Evolutionary conservation across 129 eudicot species (phyloP).

Genomic region (Escallonia rubra): DNA sequence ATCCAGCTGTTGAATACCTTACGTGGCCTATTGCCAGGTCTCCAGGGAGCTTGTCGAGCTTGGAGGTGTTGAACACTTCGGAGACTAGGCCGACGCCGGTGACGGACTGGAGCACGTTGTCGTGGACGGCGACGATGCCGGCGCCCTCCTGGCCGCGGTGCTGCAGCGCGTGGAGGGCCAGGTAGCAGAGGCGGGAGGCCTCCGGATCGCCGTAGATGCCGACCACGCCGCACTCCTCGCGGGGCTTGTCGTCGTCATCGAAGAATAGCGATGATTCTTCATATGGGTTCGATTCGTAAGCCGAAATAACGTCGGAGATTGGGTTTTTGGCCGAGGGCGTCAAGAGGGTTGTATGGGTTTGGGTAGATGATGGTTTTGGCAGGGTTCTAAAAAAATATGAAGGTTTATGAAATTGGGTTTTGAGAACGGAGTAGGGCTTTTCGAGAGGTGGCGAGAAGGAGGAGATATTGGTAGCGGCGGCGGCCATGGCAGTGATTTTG

Average conservation of each 20-base stretch:
- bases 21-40: conserved; percentile 41
- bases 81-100: conserved; percentile 43
- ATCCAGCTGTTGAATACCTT: conserved; percentile 44
- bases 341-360: conserved; percentile 4
- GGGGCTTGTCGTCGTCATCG: conserved; percentile 28
- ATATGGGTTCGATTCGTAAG: conserved; percentile 3
- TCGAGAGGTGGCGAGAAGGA: conserved; percentile 5
- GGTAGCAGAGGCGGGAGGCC: conserved; percentile 44
- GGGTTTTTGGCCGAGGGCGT: conserved; percentile 18
- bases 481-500: conserved; percentile 10
- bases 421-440: conserved; percentile 2
- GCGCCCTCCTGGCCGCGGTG: conserved; percentile 68
- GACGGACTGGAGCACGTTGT: conserved; percentile 21
- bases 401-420: neutral
- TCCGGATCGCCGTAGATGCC: conserved; percentile 54
- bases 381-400: conserved; percentile 20
- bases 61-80: conserved; percentile 35
- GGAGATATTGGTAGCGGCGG: conserved; percentile 13
- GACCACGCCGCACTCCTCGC: conserved; percentile 58
- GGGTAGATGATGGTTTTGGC: conserved; percentile 7
- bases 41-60: conserved; percentile 40
- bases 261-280: neutral
- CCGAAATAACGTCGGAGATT: conserved; percentile 15
- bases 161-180: conserved; percentile 51
- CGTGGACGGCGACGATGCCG: conserved; percentile 29